Conservation (phyloP, 805 yeast genomes). For the Cyberlindnera euphorbiiphila region DNA sequence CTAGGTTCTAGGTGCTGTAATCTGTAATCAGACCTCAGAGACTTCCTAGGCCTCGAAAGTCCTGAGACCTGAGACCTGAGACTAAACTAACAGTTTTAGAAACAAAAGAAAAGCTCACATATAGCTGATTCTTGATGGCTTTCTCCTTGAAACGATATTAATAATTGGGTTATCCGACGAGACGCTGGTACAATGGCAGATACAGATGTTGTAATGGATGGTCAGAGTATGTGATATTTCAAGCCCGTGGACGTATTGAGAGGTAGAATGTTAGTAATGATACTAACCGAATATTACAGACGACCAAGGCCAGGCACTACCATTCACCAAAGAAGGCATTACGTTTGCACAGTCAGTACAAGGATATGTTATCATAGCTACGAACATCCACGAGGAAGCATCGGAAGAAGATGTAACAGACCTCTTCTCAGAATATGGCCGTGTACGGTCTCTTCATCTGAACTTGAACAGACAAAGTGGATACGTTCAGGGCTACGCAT, state of each 20-base stretch:
- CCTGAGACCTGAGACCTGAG: too few species aligned
- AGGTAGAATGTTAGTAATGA: background rate
- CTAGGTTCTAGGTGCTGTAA: too few species aligned
- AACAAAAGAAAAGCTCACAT: too few species aligned
- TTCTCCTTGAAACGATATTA: too few species aligned
- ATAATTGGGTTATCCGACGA: too few species aligned
- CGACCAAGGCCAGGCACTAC: slow-evolving; percentile 1
- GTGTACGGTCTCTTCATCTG: slow-evolving; percentile 35
- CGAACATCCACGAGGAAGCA: slow-evolving; percentile 42
- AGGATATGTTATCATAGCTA: slow-evolving; percentile 40
- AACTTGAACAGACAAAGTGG: slow-evolving; percentile 43
- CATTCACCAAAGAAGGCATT: slow-evolving; percentile 15
- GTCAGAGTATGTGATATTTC: slow-evolving; percentile 1
- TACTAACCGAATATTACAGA: background rate
- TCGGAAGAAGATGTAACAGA: slow-evolving; percentile 42
- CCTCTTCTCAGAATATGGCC: slow-evolving; percentile 39
- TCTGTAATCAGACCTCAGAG: too few species aligned
- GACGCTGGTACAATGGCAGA: slow-evolving; percentile 10
- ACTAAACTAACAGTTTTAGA: too few species aligned
- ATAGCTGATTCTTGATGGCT: too few species aligned
- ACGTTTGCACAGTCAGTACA: slow-evolving; percentile 25
- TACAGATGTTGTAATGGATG: slow-evolving; percentile 7
- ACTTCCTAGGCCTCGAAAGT: too few species aligned
- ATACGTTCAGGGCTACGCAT: slow-evolving; percentile 34
- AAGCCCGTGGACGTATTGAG: background rate